Evolutionary conservation across 2,329 filamentous ascomycete species (phyloP).

Genomic region (Monilinia polystroma): DNA sequence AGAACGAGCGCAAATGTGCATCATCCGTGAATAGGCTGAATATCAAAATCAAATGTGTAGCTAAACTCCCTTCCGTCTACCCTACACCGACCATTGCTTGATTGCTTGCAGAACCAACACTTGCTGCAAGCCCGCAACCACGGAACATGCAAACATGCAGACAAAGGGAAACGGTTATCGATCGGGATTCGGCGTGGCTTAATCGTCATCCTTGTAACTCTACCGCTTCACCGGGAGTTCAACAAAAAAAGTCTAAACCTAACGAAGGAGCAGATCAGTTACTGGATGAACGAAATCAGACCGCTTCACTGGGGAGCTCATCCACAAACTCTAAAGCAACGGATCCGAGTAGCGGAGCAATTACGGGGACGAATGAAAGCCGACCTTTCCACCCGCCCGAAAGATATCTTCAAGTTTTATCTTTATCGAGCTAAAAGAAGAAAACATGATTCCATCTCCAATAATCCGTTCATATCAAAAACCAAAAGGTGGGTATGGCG

Average conservation of each 20-base stretch:
- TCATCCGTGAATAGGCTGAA: not conserved
- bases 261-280: too few relatives aligned
- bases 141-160: not conserved
- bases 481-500: not conserved
- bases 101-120: not conserved
- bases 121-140: not conserved
- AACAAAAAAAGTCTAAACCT: too few relatives aligned
- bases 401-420: not conserved
- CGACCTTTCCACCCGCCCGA: not conserved
- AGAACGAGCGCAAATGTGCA: not conserved
- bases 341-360: not conserved
- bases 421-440: not conserved
- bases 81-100: not conserved
- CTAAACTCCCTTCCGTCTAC: not conserved
- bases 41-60: not conserved
- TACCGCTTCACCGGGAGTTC: not conserved
- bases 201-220: not conserved
- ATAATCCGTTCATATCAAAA: not conserved
- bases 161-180: not conserved
- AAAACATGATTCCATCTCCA: not conserved
- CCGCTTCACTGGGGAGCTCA: not conserved
- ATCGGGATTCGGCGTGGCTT: slow-evolving; percentile 6
- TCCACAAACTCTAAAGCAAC: not conserved
- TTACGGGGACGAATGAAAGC: not conserved
- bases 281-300: too few relatives aligned